Conservation (phyloP, 768 basidiomycete genomes). For the Sporobolomyces roseus region DNA sequence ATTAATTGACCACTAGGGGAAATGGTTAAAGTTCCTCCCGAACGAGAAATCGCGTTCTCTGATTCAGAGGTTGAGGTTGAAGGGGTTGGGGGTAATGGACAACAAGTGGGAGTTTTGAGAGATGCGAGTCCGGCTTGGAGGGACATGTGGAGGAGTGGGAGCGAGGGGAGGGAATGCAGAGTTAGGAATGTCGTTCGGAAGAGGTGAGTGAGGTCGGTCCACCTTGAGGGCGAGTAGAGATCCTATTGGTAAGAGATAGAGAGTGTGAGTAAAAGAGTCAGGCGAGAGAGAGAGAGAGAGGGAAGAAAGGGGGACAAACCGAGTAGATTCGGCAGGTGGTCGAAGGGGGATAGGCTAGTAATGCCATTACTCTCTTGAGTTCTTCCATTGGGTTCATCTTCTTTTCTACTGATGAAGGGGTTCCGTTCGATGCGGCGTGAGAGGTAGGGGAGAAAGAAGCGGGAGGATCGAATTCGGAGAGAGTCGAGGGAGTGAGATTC, state of each 20-base stretch:
- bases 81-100: conserved; percentile 44
- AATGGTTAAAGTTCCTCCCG: conserved; percentile 20
- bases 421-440: too few species aligned
- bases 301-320: conserved; percentile 51
- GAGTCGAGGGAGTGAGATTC: conserved; percentile 63
- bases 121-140: conserved; percentile 88
- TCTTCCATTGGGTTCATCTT: conserved; percentile 55
- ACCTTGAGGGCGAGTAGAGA: conserved; percentile 74
- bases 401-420: conserved; percentile 47
- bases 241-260: conserved; percentile 55
- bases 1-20: conserved; percentile 21
- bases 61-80: background rate
- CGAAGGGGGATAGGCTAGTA: conserved; percentile 64
- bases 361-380: conserved; percentile 68
- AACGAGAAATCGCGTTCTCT: background rate
- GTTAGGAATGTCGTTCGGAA: conserved; percentile 84
- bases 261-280: background rate
- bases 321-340: conserved; percentile 76
- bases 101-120: conserved; percentile 82
- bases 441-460: background rate
- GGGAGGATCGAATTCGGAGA: conserved; percentile 11
- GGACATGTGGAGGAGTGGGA: conserved; percentile 79
- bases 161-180: conserved; percentile 79
- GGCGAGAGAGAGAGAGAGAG: background rate
- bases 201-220: conserved; percentile 66